Evolutionary conservation across 352 stramenopile species (phyloP).

Genomic region (Saprolegnia parasitica): DNA sequence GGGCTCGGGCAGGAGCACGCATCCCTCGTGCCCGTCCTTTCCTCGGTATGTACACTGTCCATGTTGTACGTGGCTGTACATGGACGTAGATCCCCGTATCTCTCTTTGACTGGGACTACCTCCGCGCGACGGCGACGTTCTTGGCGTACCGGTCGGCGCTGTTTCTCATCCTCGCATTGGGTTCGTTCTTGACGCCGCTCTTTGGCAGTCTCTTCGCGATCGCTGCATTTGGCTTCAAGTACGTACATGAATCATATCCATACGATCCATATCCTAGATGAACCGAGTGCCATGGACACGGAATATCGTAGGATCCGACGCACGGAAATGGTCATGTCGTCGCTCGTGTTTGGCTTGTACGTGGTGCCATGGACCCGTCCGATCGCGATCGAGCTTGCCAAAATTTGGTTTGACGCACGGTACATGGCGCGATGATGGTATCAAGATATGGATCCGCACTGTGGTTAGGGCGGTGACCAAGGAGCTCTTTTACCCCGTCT

Average conservation of each 20-base stretch:
- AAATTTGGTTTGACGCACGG: constrained; percentile 21
- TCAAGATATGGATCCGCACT: neutral
- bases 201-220: constrained; percentile 23
- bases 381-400: constrained; percentile 2
- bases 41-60: neutral
- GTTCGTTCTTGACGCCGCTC: constrained; percentile 18
- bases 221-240: constrained; percentile 20
- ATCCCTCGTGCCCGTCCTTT: neutral
- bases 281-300: too few species aligned
- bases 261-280: neutral
- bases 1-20: neutral
- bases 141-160: neutral
- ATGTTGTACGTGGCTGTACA: neutral
- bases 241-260: neutral
- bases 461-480: constrained; percentile 2
- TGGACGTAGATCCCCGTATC: constrained; percentile 8
- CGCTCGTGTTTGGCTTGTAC: constrained; percentile 8
- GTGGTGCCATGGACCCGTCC: constrained; percentile 2
- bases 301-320: constrained; percentile 19
- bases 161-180: constrained; percentile 1
- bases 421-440: neutral
- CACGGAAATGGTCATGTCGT: constrained; percentile 20
- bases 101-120: constrained; percentile 22
- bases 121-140: neutral
- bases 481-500: constrained; percentile 13